Conservation (phyloP, 495 filamentous ascomycete species). For the Xylaria sp. region DNA sequence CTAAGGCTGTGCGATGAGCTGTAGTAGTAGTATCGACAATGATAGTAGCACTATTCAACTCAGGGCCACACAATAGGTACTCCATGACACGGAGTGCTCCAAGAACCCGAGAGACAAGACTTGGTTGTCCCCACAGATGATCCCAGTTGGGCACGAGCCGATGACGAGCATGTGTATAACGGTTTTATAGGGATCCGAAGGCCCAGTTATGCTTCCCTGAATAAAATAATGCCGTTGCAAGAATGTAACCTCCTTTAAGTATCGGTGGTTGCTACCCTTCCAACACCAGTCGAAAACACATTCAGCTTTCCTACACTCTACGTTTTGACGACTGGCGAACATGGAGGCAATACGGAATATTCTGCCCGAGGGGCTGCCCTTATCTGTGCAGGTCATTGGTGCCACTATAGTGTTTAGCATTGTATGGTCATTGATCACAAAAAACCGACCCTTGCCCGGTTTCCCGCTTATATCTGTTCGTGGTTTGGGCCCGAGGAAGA, state of each 20-base stretch:
- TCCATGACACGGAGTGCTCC: background rate
- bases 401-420: slow-evolving; percentile 34
- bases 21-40: background rate
- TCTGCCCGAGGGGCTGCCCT: slow-evolving; percentile 36
- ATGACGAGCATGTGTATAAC: slow-evolving; percentile 17
- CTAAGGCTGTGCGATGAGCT: background rate
- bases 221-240: slow-evolving; percentile 3
- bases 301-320: background rate
- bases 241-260: slow-evolving; percentile 9
- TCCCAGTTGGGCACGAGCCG: slow-evolving; percentile 7
- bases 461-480: slow-evolving; percentile 38
- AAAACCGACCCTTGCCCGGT: slow-evolving; percentile 34
- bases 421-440: slow-evolving; percentile 36
- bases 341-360: slow-evolving; percentile 38
- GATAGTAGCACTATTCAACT: background rate
- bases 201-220: slow-evolving; percentile 15
- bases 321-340: background rate
- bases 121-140: background rate
- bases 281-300: background rate
- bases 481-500: slow-evolving; percentile 35
- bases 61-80: background rate
- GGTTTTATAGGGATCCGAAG: slow-evolving; percentile 2
- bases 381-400: slow-evolving; percentile 36
- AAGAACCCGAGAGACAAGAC: background rate
- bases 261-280: background rate